phyloP scores from a whole-genome alignment of 306 rosid species.

The Boehmeria nivea region DNA sequence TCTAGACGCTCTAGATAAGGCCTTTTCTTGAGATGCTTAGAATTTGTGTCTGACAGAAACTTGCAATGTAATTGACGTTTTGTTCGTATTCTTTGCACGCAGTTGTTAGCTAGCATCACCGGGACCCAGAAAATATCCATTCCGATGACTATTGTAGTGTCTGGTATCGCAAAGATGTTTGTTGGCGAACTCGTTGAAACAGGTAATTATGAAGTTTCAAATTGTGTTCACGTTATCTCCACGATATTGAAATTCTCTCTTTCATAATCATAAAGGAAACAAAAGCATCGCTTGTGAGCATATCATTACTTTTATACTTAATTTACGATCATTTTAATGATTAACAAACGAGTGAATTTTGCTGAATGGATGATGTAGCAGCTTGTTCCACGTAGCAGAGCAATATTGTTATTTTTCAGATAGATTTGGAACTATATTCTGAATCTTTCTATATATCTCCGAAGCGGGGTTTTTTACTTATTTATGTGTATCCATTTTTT shows the following conservation, averaged over 20 bases:
- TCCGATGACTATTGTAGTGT: constrained; percentile 87
- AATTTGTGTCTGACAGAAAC: too few species aligned
- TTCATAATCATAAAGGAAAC: too few species aligned
- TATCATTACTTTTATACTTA: too few species aligned
- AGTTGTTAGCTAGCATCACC: constrained; percentile 75
- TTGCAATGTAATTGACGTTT: not conserved
- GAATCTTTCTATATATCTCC: not conserved
- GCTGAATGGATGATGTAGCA: too few species aligned
- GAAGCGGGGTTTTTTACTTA: not conserved
- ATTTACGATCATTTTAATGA: not conserved
- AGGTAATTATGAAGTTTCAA: constrained; percentile 32
- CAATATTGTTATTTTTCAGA: too few species aligned
- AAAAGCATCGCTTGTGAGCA: too few species aligned
- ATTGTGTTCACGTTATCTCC: not conserved
- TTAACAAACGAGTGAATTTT: too few species aligned
- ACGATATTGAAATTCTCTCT: too few species aligned
- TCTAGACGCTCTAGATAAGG: too few species aligned
- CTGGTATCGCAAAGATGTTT: constrained; percentile 88
- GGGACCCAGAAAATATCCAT: constrained; percentile 84
- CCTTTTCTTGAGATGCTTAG: too few species aligned
- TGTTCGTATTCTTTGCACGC: constrained; percentile 19
- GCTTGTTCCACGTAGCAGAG: too few species aligned
- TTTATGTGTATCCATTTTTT: constrained; percentile 8
- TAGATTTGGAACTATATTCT: not conserved
- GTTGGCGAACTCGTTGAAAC: constrained; percentile 94